Evolutionary conservation across 2,329 filamentous ascomycete genomes (phyloP), one percentile per base, ranked within the genome.

Genomic region (Aciculosporium take): DNA sequence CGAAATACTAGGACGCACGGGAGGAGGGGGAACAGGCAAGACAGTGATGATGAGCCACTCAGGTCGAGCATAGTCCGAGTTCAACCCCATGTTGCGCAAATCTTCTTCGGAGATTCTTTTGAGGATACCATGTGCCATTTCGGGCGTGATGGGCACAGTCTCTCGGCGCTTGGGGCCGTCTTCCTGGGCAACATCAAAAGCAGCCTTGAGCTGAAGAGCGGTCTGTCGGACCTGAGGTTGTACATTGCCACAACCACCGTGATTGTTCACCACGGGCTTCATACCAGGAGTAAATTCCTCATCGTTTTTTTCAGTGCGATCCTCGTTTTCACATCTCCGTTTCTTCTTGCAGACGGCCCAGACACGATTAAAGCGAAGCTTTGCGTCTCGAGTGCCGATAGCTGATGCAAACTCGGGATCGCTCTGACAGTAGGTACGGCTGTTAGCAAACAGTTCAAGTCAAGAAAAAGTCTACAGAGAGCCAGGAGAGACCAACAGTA

Each of bases 41-140:
- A 96, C 88, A 0, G 87, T 94, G 47, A 98, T 69, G 46, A 98
- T 76, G 86, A 99, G 94, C 91, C 91, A 98, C 59, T 98, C 91
- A 1, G 91, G 91, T 36, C 89, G 81, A 43, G 93, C 89, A 54
- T 96, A 96, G 58, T 96, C 86, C 43, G 82, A 81, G 64, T 89
- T 98, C 54, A 98, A 67, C 27, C 91, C 91, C 67, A 99, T 85
- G 51, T 91, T 79, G 42, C 74, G 70, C 46, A 95, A 76, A 46
- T 94, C 89, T 15, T 81, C 73, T 45, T 87, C 80, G 3, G 77
- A 77, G 49, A 98, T 91, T 51, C 81, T 81, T 51, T 83, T 81
- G 62, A 99, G 84, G 53, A 96, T 83, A 53, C 82, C 81, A 49
- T 94, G 72, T 3, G 86, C 87, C 68, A 83, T 78, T 57, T 88